Evolutionary conservation across 1,139 yeast genomes (phyloP).

Genomic region (Wickerhamomyces sp.): DNA sequence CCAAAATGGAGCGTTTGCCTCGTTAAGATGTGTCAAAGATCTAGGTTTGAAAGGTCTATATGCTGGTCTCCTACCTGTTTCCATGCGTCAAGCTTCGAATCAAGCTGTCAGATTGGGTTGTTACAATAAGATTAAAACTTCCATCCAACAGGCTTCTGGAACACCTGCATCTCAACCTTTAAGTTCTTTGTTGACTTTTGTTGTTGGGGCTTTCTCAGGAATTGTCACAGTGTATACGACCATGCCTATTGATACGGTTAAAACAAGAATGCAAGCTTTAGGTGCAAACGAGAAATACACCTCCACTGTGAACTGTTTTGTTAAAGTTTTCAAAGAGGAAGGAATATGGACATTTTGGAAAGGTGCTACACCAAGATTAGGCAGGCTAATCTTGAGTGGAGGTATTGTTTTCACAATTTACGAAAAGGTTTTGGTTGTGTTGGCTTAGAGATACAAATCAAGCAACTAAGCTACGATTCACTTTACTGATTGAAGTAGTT

Average conservation of each 20-base stretch:
- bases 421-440: constrained; percentile 72
- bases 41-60: constrained; percentile 81
- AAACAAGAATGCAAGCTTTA: constrained; percentile 95
- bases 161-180: constrained; percentile 69
- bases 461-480: too few relatives aligned
- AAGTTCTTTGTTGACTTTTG: constrained; percentile 74
- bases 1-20: constrained; percentile 32
- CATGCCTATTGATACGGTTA: constrained; percentile 97
- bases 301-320: constrained; percentile 79
- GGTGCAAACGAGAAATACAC: constrained; percentile 69
- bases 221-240: constrained; percentile 90
- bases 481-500: too few relatives aligned
- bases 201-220: constrained; percentile 92
- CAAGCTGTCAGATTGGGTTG: constrained; percentile 93
- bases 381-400: constrained; percentile 86
- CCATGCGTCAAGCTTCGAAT: constrained; percentile 92
- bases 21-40: constrained; percentile 61
- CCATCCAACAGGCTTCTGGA: constrained; percentile 68
- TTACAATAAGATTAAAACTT: constrained; percentile 79
- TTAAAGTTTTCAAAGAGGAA: constrained; percentile 74
- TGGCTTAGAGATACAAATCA: constrained; percentile 32
- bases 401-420: constrained; percentile 95
- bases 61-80: constrained; percentile 87
- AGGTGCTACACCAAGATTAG: constrained; percentile 96
- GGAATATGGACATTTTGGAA: constrained; percentile 95